These are phyloP conservation scores for Phytopythium ostracodes DNA, from an alignment of 352 stramenopile species.

Conservation along the genomic window DNA sequence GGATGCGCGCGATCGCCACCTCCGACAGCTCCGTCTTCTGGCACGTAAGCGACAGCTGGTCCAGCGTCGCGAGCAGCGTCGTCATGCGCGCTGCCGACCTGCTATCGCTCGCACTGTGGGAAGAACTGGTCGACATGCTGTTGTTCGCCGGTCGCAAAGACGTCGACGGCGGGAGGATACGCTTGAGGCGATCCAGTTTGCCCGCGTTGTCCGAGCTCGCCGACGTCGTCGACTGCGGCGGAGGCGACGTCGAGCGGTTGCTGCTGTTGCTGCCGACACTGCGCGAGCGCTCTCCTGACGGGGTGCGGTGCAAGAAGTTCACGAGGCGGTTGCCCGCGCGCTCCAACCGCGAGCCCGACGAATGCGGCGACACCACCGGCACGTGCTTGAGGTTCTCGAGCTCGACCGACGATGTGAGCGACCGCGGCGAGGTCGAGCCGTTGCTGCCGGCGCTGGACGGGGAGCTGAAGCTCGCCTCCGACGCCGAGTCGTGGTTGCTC, in stretches of 20 bases:
- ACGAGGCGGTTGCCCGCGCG: conserved; percentile 25
- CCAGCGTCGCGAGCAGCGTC: conserved; percentile 34
- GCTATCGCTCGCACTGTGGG: background rate
- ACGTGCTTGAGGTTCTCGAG: conserved; percentile 23
- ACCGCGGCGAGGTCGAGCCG: conserved; percentile 23
- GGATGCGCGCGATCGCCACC: conserved; percentile 57
- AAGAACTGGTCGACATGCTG: background rate
- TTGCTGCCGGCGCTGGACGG: conserved; percentile 5
- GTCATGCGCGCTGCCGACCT: conserved; percentile 26
- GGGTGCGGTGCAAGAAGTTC: conserved; percentile 27
- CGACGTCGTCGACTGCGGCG: background rate
- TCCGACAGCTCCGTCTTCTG: conserved; percentile 58
- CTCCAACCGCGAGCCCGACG: conserved; percentile 11
- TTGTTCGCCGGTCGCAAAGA: no score
- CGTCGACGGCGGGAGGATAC: conserved; percentile 6
- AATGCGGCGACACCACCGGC: conserved; percentile 4
- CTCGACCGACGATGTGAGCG: conserved; percentile 19
- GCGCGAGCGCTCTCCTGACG: background rate
- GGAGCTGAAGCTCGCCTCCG: conserved; percentile 7
- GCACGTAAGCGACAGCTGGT: conserved; percentile 50
- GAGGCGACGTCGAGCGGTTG: background rate
- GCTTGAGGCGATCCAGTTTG: conserved; percentile 4
- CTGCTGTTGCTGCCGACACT: conserved; percentile 3
- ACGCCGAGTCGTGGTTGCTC: conserved; percentile 4
- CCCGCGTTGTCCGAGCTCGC: background rate